phyloP scores from a whole-genome alignment of 257 asterid genomes.

The Scutellaria baicalensis region DNA sequence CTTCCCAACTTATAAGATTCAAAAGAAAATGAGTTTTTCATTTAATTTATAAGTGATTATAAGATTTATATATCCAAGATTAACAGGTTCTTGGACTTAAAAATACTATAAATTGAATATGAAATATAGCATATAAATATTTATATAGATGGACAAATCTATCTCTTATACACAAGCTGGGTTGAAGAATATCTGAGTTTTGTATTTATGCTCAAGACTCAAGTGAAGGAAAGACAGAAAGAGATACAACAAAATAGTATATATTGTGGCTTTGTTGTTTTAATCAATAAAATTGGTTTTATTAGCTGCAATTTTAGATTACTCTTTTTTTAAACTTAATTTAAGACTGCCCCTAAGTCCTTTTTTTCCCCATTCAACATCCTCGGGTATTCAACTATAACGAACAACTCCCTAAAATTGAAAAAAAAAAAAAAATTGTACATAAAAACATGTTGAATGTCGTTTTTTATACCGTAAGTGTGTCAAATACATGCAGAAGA shows the following conservation, averaged over 20 bases:
- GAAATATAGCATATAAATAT: too few relatives aligned
- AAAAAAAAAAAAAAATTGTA: neutral
- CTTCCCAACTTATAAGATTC: too few relatives aligned
- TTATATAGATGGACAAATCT: too few relatives aligned
- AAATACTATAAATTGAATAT: too few relatives aligned
- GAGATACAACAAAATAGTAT: neutral
- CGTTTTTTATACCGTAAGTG: too few relatives aligned
- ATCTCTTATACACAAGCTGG: neutral
- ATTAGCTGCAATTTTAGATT: conserved; percentile 26
- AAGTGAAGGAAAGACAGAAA: conserved; percentile 1
- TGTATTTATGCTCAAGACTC: neutral
- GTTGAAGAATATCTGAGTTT: neutral
- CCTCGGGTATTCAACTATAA: neutral
- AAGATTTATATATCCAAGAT: neutral
- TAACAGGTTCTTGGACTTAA: neutral
- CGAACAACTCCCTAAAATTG: neutral
- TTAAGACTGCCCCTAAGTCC: neutral
- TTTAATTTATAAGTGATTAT: neutral
- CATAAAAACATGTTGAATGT: too few relatives aligned
- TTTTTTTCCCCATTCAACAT: neutral
- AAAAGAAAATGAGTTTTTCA: too few relatives aligned
- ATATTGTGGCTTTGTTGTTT: neutral
- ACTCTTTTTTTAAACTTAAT: neutral
- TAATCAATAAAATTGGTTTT: conserved; percentile 18
- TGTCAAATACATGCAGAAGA: too few relatives aligned